These are phyloP conservation scores for Populus tomentosa DNA, from an alignment of 441 rosid species.

Conservation along the genomic window DNA sequence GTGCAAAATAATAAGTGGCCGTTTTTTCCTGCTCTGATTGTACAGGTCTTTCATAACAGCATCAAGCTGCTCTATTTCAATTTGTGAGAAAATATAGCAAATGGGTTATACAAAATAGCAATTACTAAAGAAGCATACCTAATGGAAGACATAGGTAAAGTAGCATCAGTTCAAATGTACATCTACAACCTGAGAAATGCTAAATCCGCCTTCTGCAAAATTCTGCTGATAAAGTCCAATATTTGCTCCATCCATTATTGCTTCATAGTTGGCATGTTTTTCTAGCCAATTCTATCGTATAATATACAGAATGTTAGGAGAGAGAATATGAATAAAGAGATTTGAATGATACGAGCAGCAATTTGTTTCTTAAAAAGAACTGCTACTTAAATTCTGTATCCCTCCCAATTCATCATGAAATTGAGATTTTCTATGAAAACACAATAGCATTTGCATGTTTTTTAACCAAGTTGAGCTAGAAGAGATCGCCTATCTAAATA, in stretches of 20 bases:
- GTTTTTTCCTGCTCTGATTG: slow-evolving; percentile 41
- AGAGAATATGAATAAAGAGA: neutral
- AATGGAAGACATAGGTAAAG: neutral
- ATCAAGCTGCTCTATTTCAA: slow-evolving; percentile 76
- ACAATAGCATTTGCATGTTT: neutral
- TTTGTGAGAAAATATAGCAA: neutral
- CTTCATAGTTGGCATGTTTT: slow-evolving; percentile 51
- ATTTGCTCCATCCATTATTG: slow-evolving; percentile 90
- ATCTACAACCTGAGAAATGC: slow-evolving; percentile 64
- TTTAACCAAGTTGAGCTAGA: neutral
- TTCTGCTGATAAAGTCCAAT: slow-evolving; percentile 84
- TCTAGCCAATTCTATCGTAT: slow-evolving; percentile 64
- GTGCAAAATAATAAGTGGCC: slow-evolving; percentile 75
- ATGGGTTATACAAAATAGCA: slow-evolving; percentile 15
- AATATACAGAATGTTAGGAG: neutral
- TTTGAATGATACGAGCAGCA: neutral
- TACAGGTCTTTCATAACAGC: slow-evolving; percentile 59
- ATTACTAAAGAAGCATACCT: neutral
- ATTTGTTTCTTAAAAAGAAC: neutral
- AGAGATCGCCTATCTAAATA: neutral
- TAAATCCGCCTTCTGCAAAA: slow-evolving; percentile 77
- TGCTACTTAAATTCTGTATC: neutral
- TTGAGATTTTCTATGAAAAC: neutral
- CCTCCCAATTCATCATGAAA: neutral
- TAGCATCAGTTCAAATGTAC: slow-evolving; percentile 1